Base-by-base conservation (phyloP, 129 eudicot genomes). In the Saposhnikovia divaricata region DNA sequence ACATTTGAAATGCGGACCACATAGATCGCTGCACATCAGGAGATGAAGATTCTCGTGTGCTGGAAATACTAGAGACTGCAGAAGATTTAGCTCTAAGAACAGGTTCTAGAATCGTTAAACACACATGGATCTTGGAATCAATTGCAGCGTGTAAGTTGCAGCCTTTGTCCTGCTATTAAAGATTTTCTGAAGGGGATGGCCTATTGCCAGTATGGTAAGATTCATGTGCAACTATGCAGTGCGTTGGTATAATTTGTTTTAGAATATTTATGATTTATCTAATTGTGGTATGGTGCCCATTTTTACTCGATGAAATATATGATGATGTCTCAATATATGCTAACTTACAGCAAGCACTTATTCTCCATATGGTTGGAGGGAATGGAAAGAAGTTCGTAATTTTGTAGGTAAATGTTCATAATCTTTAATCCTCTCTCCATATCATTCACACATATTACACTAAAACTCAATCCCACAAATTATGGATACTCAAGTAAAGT, bases 91-190 rank as follows among this genome's bases (percentile, higher is more conserved):
- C 87, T 66, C 78, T 28, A 38, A 63, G 47, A 44, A 79, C 25
- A 7, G 81, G 83, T 21, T 83, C 83, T 57, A 76, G 37, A 44
- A 83, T 81, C 14, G 53, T 87, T 74, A 63, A 80, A 16, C 91
- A 85, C 73, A 87, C 90, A 37, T 89, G 93, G 93, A 66, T 89
- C 71, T 76, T 89, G 91, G 89, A 87, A 44, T 85, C 93, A 11
- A 83, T 89, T 63, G 90, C 93, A 37, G 87, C 91, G 11, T 81
- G 86, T 39, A 72, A 66, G 55, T 80, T 85, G 51, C 75, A 74
- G 83, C 85, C 87, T 42, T 65, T 84, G 44, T 71, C 14, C 37
- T 63, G 48, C n/a, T n/a, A n/a, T n/a, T n/a, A n/a, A n/a, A n/a
- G n/a, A n/a, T n/a, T n/a, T n/a, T n/a, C n/a, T n/a, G n/a, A n/a